Evolutionary conservation across 2,329 filamentous ascomycete species (phyloP).

Genomic region (Colletotrichum sp.): DNA sequence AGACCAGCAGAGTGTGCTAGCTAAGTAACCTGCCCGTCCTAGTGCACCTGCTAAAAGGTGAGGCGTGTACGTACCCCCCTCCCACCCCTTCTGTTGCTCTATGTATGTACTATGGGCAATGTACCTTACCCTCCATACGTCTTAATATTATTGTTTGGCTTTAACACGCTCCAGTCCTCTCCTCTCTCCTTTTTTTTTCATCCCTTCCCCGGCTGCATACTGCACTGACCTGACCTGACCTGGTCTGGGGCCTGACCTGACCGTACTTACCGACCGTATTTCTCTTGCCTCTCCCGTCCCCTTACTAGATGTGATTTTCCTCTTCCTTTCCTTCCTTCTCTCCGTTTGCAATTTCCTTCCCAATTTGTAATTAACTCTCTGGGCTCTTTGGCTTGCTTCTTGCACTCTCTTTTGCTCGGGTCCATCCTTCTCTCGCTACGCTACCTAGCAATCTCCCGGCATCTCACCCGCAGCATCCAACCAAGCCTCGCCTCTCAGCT

Average conservation of each 20-base stretch:
- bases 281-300: conserved; percentile 21
- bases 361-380: conserved; percentile 20
- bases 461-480: neutral
- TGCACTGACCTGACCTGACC: conserved; percentile 18
- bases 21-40: neutral
- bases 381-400: neutral
- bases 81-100: neutral
- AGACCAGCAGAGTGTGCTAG: neutral
- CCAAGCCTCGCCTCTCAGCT: neutral
- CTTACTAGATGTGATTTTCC: neutral
- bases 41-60: neutral
- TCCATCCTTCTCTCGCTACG: neutral
- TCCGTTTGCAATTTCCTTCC: conserved; percentile 21
- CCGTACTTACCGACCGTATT: conserved; percentile 19
- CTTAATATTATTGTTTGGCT: conserved; percentile 22
- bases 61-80: neutral
- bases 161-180: conserved; percentile 20
- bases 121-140: conserved; percentile 13
- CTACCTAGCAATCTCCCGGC: conserved; percentile 3
- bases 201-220: conserved; percentile 19
- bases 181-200: conserved; percentile 3
- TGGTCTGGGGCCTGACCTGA: conserved; percentile 19
- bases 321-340: conserved; percentile 11
- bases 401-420: neutral
- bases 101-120: neutral